Evolutionary conservation across 1,284 basidiomycete genomes (phyloP).

Genomic region (Retiboletus flavoniger): DNA sequence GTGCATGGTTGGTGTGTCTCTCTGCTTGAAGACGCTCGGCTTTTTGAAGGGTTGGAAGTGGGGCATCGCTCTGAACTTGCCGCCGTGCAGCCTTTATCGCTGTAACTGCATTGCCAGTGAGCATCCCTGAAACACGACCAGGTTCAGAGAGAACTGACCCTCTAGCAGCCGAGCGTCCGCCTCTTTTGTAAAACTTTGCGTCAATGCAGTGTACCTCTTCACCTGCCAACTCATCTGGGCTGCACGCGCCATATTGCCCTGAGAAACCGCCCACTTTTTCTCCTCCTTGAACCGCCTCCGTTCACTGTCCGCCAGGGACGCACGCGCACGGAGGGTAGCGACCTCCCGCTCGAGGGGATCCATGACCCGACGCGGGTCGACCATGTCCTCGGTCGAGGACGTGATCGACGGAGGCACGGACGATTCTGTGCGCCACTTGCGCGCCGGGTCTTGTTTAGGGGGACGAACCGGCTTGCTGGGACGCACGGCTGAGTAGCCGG

Average conservation of each 20-base stretch:
- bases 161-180: slow-evolving; percentile 71
- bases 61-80: slow-evolving; percentile 12
- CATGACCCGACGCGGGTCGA: slow-evolving; percentile 57
- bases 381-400: slow-evolving; percentile 58
- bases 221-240: slow-evolving; percentile 79
- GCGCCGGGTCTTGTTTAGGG: slow-evolving; percentile 31
- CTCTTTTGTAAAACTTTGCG: slow-evolving; percentile 75
- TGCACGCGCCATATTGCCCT: slow-evolving; percentile 70
- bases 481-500: slow-evolving; percentile 21
- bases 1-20: slow-evolving; percentile 33
- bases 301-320: slow-evolving; percentile 77
- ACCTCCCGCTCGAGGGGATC: slow-evolving; percentile 70
- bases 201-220: slow-evolving; percentile 71
- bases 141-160: slow-evolving; percentile 41
- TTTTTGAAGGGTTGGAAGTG: slow-evolving; percentile 25
- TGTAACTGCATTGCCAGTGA: slow-evolving; percentile 25
- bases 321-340: slow-evolving; percentile 66
- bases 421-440: slow-evolving; percentile 31
- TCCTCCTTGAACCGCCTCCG: slow-evolving; percentile 78
- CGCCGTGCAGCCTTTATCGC: slow-evolving; percentile 29
- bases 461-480: slow-evolving; percentile 30
- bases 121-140: neutral
- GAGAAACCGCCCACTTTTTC: slow-evolving; percentile 76
- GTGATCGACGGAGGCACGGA: slow-evolving; percentile 41
- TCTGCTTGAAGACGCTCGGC: slow-evolving; percentile 24